Evolutionary conservation across 1,284 basidiomycete species (phyloP), one percentile per base, ranked within the genome.

Genomic region (Somion occarium): DNA sequence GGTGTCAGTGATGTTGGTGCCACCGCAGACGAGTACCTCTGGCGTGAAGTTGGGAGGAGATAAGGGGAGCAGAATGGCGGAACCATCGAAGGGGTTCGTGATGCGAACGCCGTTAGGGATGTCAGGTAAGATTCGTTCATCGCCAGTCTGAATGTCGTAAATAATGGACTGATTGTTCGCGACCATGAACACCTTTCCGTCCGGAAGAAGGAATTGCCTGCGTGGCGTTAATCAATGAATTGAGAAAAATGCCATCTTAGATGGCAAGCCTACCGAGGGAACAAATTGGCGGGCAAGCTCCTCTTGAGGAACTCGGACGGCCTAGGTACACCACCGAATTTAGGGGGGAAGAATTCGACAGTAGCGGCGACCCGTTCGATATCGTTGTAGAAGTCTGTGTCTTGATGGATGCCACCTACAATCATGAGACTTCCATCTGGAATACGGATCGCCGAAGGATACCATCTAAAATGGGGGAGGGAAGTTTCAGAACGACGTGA

Each of bases 311-410:
- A 44, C 24, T 18, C 42, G 13, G 73, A 77, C 34, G 69, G 68
- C 39, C 76, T 65, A n/a, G n/a, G n/a, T 4, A 74, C 62, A 3
- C 73, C 73, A 24, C 67, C 64, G 50, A 75, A 73, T 56, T 81
- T 80, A 1, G 71, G 66, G 12, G 78, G 78, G 68, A 76, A 78
- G 62, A 74, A 80, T 59, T 80, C 42, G 42, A 44, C 19, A 23
- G 19, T 44, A 25, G 19, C 24, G 4, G 19, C 42, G 24, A 23
- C 19, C n/a, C n/a, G n/a, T 22, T 18, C 19, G 24, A 22, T 23
- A 5, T 22, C 24, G 19, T 44, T 44, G 42, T 44, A 44, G 42
- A 44, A 44, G 24, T 44, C 19, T 18, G 42, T 23, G n/a, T 44
- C 24, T 3, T 22, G 64, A 44, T 70, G 65, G 5, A 65, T 70